These are phyloP conservation scores for Histomonas meleagridis DNA, from an alignment of 208 protist species.

Conservation along the genomic window DNA sequence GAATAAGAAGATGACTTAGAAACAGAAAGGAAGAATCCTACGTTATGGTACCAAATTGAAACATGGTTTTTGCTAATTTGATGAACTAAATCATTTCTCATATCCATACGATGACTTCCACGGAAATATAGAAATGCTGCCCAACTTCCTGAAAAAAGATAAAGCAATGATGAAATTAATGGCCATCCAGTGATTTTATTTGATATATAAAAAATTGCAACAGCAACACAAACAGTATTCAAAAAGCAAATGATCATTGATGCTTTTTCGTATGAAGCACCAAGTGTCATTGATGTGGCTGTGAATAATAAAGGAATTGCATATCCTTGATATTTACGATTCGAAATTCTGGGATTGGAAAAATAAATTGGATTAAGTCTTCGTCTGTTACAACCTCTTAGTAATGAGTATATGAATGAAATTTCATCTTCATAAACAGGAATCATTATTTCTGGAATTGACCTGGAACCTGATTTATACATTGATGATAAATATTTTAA, in stretches of 20 bases:
- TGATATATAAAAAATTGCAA: not conserved
- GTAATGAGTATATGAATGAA: not conserved
- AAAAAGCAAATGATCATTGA: constrained; percentile 7
- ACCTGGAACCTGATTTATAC: not conserved
- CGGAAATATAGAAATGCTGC: not conserved
- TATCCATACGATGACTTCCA: not conserved
- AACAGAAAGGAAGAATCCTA: not conserved
- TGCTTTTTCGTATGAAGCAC: not conserved
- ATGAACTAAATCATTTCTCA: constrained; percentile 30
- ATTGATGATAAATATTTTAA: not conserved
- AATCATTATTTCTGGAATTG: not conserved
- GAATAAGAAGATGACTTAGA: not conserved
- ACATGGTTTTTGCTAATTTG: not conserved
- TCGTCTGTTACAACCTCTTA: not conserved
- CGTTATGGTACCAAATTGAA: not conserved
- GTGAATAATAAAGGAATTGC: not conserved
- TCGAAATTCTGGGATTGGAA: not conserved
- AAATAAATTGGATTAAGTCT: not conserved
- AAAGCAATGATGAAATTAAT: not conserved
- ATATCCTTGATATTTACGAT: constrained; percentile 8
- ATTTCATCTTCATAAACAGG: not conserved
- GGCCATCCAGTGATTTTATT: not conserved
- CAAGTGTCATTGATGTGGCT: not conserved
- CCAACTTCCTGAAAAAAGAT: not conserved
- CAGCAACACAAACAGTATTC: not conserved